phyloP scores from a whole-genome alignment of 805 yeast genomes.

The Tetrapisispora phaffii region DNA sequence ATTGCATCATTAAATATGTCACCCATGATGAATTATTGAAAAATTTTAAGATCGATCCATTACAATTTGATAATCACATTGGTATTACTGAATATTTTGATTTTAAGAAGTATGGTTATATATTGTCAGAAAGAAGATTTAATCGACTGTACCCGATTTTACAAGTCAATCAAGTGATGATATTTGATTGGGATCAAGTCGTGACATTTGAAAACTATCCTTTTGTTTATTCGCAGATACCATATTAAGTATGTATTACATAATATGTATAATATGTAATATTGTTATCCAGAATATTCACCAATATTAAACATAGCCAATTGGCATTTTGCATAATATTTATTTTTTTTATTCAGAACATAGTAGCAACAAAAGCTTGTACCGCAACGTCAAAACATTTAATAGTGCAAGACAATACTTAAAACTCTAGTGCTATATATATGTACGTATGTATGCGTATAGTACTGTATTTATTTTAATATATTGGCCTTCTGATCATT shows the following conservation, averaged over 20 bases:
- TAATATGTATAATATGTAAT: too few relatives aligned
- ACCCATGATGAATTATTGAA: constrained; percentile 1
- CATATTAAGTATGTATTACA: neutral
- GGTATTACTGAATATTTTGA: neutral
- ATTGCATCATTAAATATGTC: constrained; percentile 8
- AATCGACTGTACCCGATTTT: constrained; percentile 11
- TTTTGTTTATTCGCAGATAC: constrained; percentile 6
- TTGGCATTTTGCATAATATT: too few relatives aligned
- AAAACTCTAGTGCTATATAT: too few relatives aligned
- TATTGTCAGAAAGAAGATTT: constrained; percentile 1
- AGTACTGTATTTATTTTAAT: too few relatives aligned
- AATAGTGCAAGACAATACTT: too few relatives aligned
- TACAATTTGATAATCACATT: neutral
- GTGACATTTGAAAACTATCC: constrained; percentile 11
- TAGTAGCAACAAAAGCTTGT: too few relatives aligned
- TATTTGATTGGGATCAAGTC: constrained; percentile 22
- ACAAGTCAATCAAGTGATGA: constrained; percentile 15
- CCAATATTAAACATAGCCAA: too few relatives aligned
- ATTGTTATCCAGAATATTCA: too few relatives aligned
- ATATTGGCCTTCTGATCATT: too few relatives aligned
- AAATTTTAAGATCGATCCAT: constrained; percentile 1
- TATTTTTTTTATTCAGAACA: too few relatives aligned
- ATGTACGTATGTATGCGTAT: too few relatives aligned
- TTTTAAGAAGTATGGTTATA: neutral
- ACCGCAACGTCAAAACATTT: too few relatives aligned